These are phyloP conservation scores for Phenoliferia sp. DNA, from an alignment of 1,284 basidiomycete species.

Conservation along the genomic window DNA sequence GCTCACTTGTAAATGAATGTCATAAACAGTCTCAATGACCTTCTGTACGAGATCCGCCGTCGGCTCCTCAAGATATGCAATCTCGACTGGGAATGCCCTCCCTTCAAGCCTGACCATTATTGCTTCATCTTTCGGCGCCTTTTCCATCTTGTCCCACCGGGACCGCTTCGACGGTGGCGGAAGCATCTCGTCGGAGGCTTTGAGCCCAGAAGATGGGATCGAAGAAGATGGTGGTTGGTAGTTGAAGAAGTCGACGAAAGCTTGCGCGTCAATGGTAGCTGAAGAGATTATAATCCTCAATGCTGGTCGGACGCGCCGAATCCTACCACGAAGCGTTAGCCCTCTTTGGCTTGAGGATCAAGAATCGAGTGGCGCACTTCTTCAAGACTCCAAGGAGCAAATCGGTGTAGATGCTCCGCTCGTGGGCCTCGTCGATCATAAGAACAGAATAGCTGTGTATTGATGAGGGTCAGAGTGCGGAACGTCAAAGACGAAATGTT, in stretches of 20 bases:
- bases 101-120: slow-evolving; percentile 43
- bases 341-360: neutral
- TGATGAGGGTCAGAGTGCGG: neutral
- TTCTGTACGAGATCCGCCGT: slow-evolving; percentile 41
- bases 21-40: slow-evolving; percentile 43
- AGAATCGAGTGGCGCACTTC: slow-evolving; percentile 42
- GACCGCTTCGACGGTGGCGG: slow-evolving; percentile 15
- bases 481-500: neutral
- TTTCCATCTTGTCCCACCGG: slow-evolving; percentile 17
- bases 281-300: slow-evolving; percentile 88
- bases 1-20: slow-evolving; percentile 56
- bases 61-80: slow-evolving; percentile 42
- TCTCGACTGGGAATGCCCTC: slow-evolving; percentile 42
- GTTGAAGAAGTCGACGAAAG: slow-evolving; percentile 84
- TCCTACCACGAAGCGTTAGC: slow-evolving; percentile 40
- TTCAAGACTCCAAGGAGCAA: slow-evolving; percentile 44
- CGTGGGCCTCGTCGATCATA: slow-evolving; percentile 48
- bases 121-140: slow-evolving; percentile 24
- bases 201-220: slow-evolving; percentile 6
- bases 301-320: slow-evolving; percentile 79
- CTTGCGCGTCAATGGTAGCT: slow-evolving; percentile 86
- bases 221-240: slow-evolving; percentile 25
- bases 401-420: slow-evolving; percentile 44
- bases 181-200: slow-evolving; percentile 44
- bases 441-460: slow-evolving; percentile 37